phyloP scores from a whole-genome alignment of 2,329 filamentous ascomycete genomes.

The Hypoxylon sp. region DNA sequence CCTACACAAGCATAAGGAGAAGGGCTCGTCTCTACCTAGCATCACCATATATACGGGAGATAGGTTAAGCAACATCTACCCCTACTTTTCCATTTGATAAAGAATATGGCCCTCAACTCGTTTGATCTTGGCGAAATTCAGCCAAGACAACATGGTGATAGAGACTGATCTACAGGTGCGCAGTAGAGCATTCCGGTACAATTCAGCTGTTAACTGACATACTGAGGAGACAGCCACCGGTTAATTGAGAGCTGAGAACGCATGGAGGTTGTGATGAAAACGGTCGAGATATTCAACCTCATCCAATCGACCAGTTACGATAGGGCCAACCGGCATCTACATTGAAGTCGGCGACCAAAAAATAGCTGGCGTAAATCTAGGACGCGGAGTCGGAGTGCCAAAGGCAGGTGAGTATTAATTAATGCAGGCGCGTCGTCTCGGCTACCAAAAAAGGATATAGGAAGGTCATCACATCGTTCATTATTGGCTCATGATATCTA shows the following conservation, averaged over 20 bases:
- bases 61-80: not conserved
- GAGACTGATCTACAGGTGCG: slow-evolving; percentile 1
- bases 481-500: slow-evolving; percentile 22
- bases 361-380: not conserved
- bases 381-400: not conserved
- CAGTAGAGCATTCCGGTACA: slow-evolving; percentile 3
- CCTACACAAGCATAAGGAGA: not conserved
- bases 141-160: slow-evolving; percentile 4
- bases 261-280: not conserved
- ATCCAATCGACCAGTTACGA: slow-evolving; percentile 17
- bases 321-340: slow-evolving; percentile 8
- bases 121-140: not conserved
- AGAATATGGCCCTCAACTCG: not conserved
- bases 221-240: slow-evolving; percentile 7
- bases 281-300: not conserved
- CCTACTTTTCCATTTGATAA: not conserved
- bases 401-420: slow-evolving; percentile 17
- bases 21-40: not conserved
- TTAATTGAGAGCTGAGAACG: slow-evolving; percentile 17
- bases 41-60: slow-evolving; percentile 10
- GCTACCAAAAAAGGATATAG: slow-evolving; percentile 3
- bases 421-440: slow-evolving; percentile 17
- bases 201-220: slow-evolving; percentile 12
- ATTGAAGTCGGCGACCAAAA: slow-evolving; percentile 17
- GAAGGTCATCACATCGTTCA: slow-evolving; percentile 24